These are phyloP conservation scores for Lojkania enalia DNA, from an alignment of 2,329 filamentous ascomycete species.

Conservation along the genomic window DNA sequence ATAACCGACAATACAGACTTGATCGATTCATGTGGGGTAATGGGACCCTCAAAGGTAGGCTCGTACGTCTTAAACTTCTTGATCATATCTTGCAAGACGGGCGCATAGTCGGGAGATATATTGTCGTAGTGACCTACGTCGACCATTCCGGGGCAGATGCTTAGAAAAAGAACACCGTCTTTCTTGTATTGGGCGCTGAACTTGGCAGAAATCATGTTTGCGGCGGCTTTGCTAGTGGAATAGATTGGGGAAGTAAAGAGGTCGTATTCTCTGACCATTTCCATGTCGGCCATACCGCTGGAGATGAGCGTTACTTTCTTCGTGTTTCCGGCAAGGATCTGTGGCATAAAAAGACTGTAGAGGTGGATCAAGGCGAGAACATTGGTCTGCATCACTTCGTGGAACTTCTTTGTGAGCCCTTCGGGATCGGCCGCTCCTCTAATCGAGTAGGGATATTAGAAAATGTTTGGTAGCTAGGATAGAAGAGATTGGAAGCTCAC, in stretches of 20 bases:
- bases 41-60: conserved; percentile 18
- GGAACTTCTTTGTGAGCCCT: conserved; percentile 31
- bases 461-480: background rate
- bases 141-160: conserved; percentile 57
- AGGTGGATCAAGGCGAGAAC: conserved; percentile 58
- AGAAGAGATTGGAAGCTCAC: conserved; percentile 41
- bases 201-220: conserved; percentile 59
- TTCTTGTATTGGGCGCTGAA: conserved; percentile 47
- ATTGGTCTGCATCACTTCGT: conserved; percentile 51
- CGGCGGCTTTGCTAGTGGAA: conserved; percentile 55
- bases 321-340: conserved; percentile 53
- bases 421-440: conserved; percentile 40
- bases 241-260: conserved; percentile 49
- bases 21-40: conserved; percentile 29
- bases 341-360: conserved; percentile 57
- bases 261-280: conserved; percentile 45
- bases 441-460: background rate
- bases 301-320: conserved; percentile 62
- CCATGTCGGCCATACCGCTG: conserved; percentile 52
- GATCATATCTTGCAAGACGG: conserved; percentile 33
- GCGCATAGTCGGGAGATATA: conserved; percentile 21
- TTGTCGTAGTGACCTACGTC: conserved; percentile 43
- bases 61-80: conserved; percentile 21
- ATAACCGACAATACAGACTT: conserved; percentile 31
- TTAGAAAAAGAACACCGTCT: conserved; percentile 58